Conservation (phyloP, 106 monocot species). For the Triglochin maritima region DNA sequence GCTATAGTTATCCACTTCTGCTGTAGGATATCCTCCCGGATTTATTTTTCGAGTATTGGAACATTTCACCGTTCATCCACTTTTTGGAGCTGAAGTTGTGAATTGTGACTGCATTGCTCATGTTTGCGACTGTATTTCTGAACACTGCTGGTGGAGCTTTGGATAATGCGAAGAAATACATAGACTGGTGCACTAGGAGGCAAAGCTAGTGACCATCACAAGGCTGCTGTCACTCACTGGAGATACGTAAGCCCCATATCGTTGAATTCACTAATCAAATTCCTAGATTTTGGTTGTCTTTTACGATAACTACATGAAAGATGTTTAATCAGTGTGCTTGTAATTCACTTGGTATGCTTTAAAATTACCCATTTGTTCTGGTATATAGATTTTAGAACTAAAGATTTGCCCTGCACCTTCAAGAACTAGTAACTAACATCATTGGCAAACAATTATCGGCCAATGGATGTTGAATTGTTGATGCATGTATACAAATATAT, state of each 20-base stretch:
- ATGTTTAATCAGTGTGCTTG: neutral
- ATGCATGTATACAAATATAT: too few relatives aligned
- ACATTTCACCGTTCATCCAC: slow-evolving; percentile 53
- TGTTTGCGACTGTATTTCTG: slow-evolving; percentile 95
- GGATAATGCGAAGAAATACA: slow-evolving; percentile 99
- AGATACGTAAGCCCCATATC: slow-evolving; percentile 68
- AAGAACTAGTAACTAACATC: too few relatives aligned
- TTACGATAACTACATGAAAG: neutral
- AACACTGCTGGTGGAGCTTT: slow-evolving; percentile 97
- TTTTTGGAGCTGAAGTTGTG: slow-evolving; percentile 96
- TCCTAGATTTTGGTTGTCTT: neutral
- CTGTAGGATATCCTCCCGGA: slow-evolving; percentile 24
- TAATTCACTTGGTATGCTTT: too few relatives aligned
- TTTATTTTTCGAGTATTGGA: slow-evolving; percentile 81
- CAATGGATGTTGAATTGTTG: too few relatives aligned
- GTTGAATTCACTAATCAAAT: neutral
- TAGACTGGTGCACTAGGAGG: slow-evolving; percentile 94
- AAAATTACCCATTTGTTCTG: too few relatives aligned
- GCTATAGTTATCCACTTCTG: neutral
- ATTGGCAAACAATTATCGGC: too few relatives aligned
- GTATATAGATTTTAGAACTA: too few relatives aligned
- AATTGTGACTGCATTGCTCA: slow-evolving; percentile 60
- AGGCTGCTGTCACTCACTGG: slow-evolving; percentile 80
- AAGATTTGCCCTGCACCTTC: too few relatives aligned
- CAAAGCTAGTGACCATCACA: slow-evolving; percentile 92